These are phyloP conservation scores for Senna siamea DNA, from an alignment of 306 rosid genomes.

Conservation along the genomic window DNA sequence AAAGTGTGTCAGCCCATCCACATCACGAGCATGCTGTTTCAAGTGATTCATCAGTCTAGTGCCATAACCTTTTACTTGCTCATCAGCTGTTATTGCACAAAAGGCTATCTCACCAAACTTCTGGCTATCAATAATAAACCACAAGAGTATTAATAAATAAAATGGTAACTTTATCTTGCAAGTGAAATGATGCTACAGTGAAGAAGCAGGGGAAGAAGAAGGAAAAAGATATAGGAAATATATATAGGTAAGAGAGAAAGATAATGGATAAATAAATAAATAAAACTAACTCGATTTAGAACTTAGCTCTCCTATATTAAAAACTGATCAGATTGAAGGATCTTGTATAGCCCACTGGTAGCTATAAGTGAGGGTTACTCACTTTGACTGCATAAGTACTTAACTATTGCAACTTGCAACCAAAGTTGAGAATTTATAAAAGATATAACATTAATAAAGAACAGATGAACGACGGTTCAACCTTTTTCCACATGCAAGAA, in stretches of 20 bases:
- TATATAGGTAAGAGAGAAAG: constrained; percentile 29
- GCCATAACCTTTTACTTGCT: constrained; percentile 82
- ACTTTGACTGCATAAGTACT: constrained; percentile 13
- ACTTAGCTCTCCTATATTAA: not conserved
- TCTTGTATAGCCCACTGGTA: not conserved
- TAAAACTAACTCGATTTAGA: constrained; percentile 1
- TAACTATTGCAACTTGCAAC: constrained; percentile 15
- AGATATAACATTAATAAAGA: constrained; percentile 20
- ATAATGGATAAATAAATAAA: constrained; percentile 12
- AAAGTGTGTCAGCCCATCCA: constrained; percentile 95
- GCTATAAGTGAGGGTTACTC: not conserved
- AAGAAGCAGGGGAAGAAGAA: too few relatives aligned
- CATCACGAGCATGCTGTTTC: constrained; percentile 89
- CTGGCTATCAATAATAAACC: constrained; percentile 57
- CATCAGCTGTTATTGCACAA: constrained; percentile 78
- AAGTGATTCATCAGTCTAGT: constrained; percentile 94
- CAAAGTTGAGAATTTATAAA: constrained; percentile 14
- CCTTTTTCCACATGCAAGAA: not conserved
- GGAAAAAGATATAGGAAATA: not conserved
- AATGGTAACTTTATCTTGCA: not conserved
- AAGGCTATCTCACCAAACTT: constrained; percentile 75
- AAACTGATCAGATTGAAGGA: not conserved
- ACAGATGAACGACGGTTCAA: constrained; percentile 10
- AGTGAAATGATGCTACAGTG: not conserved
- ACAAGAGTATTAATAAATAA: constrained; percentile 29